These are phyloP conservation scores for Dactylellina parvicollis DNA, from an alignment of 2,329 filamentous ascomycete genomes.

Conservation along the genomic window DNA sequence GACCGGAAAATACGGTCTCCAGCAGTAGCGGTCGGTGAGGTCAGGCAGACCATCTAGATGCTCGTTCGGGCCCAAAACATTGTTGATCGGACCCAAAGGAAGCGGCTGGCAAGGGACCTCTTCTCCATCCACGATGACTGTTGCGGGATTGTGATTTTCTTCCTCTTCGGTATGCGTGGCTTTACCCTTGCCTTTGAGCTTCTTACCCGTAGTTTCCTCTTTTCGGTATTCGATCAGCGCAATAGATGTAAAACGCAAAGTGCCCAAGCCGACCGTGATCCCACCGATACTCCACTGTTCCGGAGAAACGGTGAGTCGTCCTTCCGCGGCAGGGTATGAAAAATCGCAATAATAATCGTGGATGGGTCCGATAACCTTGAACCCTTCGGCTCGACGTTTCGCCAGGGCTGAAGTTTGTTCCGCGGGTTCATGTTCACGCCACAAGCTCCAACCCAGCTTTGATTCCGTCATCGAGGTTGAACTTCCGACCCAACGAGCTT, in stretches of 20 bases:
- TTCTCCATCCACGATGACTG: conserved; percentile 35
- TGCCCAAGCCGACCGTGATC: conserved; percentile 44
- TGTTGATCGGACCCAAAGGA: conserved; percentile 21
- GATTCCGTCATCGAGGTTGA: conserved; percentile 38
- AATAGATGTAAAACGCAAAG: conserved; percentile 44
- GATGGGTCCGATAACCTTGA: conserved; percentile 47
- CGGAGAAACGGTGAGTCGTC: conserved; percentile 21
- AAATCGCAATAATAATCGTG: conserved; percentile 48
- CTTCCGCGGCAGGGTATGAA: conserved; percentile 35
- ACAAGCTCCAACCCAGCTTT: conserved; percentile 36
- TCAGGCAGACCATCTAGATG: conserved; percentile 46
- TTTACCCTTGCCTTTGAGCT: conserved; percentile 44
- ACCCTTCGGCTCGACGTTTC: conserved; percentile 46
- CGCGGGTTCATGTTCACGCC: conserved; percentile 39
- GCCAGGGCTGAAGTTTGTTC: conserved; percentile 40
- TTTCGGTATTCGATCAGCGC: conserved; percentile 43
- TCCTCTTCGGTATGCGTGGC: conserved; percentile 8
- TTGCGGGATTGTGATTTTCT: not conserved
- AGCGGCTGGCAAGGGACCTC: conserved; percentile 32
- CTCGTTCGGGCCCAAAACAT: conserved; percentile 20
- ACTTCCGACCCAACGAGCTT: conserved; percentile 42
- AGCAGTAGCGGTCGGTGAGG: conserved; percentile 48
- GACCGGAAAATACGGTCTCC: conserved; percentile 47
- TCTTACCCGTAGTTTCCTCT: conserved; percentile 31
- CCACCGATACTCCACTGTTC: conserved; percentile 42